Evolutionary conservation across 1,284 basidiomycete species (phyloP).

Genomic region (Phellopilus nigrolimitatus): DNA sequence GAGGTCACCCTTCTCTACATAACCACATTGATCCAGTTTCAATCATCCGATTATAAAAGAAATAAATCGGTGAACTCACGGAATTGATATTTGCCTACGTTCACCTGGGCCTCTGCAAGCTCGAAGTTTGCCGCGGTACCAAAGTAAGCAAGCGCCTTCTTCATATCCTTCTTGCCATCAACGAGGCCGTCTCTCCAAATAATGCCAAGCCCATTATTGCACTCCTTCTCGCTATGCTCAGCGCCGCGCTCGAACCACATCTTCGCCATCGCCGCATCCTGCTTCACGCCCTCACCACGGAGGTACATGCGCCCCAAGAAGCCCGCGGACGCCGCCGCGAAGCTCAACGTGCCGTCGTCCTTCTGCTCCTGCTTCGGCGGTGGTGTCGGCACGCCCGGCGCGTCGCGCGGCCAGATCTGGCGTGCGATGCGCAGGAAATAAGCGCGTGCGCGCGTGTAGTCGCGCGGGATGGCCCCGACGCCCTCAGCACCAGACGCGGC

Average conservation of each 20-base stretch:
- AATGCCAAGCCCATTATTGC: constrained; percentile 85
- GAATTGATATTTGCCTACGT: constrained; percentile 82
- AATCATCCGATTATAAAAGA: constrained; percentile 6
- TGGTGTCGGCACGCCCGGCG: constrained; percentile 46
- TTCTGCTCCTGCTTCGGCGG: constrained; percentile 41
- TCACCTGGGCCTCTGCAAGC: constrained; percentile 86
- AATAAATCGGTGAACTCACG: constrained; percentile 41
- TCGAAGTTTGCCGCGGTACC: constrained; percentile 79
- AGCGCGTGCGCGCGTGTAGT: constrained; percentile 67
- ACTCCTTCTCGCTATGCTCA: constrained; percentile 80
- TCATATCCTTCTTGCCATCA: constrained; percentile 60
- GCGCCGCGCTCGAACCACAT: constrained; percentile 93
- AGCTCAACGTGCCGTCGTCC: constrained; percentile 53
- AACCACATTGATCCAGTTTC: neutral
- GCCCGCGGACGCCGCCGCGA: constrained; percentile 75
- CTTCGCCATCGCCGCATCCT: constrained; percentile 74
- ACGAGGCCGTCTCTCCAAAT: constrained; percentile 87
- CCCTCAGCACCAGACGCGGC: constrained; percentile 84
- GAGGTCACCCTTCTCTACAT: constrained; percentile 58
- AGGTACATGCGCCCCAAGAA: constrained; percentile 93
- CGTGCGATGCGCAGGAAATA: constrained; percentile 84
- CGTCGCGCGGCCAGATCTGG: constrained; percentile 78
- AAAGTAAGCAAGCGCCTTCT: constrained; percentile 69
- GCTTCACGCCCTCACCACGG: constrained; percentile 86
- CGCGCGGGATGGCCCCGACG: constrained; percentile 73